Conservation (phyloP, 148 eudicot species). For the Vaccinium corymbosum region DNA sequence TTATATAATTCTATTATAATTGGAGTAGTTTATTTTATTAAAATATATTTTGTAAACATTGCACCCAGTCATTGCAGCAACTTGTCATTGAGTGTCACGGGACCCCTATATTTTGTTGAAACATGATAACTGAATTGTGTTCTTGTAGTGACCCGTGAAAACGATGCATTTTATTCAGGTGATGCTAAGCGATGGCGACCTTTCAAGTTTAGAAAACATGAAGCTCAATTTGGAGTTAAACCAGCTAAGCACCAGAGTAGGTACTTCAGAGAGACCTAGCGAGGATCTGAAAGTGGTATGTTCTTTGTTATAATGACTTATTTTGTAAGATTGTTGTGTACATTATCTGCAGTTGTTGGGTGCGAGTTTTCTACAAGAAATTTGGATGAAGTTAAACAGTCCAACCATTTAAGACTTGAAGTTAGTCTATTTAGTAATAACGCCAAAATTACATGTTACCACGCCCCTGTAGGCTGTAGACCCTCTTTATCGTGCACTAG, state of each 20-base stretch:
- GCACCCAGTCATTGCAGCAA: neutral
- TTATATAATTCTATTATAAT: too few species aligned
- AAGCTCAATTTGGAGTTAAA: conserved; percentile 71
- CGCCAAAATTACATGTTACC: neutral
- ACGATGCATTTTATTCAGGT: conserved; percentile 37
- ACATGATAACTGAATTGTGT: neutral
- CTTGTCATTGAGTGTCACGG: neutral
- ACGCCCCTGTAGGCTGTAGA: neutral
- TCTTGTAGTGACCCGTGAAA: neutral
- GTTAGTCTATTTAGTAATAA: neutral
- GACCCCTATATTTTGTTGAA: neutral
- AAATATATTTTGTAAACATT: too few species aligned
- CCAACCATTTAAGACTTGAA: neutral
- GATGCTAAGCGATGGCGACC: conserved; percentile 72
- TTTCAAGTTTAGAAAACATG: conserved; percentile 69
- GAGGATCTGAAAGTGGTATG: conserved; percentile 34
- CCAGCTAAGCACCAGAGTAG: conserved; percentile 19
- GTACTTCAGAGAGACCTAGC: conserved; percentile 12
- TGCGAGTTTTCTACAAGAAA: neutral
- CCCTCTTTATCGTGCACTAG: neutral
- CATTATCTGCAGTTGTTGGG: too few species aligned
- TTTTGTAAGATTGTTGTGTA: neutral
- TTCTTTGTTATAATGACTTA: neutral
- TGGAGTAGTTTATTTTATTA: too few species aligned
- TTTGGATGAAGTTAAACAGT: neutral